Conservation (phyloP, 148 eudicot species). For the Dysphania ambrosioides region DNA sequence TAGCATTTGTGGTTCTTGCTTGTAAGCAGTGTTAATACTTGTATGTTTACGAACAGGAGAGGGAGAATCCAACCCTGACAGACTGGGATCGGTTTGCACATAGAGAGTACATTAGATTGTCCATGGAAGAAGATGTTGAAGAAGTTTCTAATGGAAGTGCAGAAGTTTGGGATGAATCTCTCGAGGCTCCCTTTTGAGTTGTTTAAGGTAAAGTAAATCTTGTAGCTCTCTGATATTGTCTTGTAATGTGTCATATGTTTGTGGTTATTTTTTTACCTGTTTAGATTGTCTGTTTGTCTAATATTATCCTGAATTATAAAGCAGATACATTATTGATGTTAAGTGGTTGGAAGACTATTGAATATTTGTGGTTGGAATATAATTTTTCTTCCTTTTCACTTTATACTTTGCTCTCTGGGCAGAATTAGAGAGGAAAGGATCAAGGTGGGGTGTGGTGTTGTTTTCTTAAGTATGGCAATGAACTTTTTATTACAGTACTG, state of each 20-base stretch:
- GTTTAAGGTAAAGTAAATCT: constrained; percentile 17
- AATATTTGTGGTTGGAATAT: not conserved
- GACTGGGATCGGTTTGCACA: constrained; percentile 99
- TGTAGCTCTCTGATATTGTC: not conserved
- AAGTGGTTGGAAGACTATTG: not conserved
- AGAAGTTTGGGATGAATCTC: constrained; percentile 97
- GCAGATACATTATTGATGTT: not conserved
- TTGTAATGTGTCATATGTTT: not conserved
- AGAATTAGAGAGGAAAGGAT: not conserved
- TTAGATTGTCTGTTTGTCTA: no score
- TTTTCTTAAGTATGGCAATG: not conserved
- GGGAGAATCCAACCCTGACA: constrained; percentile 89
- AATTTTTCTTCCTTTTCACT: not conserved
- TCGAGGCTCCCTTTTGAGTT: constrained; percentile 89
- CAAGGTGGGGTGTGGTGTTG: not conserved
- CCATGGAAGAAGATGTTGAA: constrained; percentile 99
- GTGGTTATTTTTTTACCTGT: not conserved
- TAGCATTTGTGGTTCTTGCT: not conserved
- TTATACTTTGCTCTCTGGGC: not conserved
- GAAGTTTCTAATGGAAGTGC: constrained; percentile 98
- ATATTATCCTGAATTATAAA: not conserved
- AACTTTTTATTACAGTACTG: not conserved
- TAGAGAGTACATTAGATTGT: constrained; percentile 92
- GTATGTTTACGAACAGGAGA: constrained; percentile 56
- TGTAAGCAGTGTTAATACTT: not conserved